Evolutionary conservation across 2,329 filamentous ascomycete species (phyloP).

Genomic region (Tolypocladium ovalisporum): DNA sequence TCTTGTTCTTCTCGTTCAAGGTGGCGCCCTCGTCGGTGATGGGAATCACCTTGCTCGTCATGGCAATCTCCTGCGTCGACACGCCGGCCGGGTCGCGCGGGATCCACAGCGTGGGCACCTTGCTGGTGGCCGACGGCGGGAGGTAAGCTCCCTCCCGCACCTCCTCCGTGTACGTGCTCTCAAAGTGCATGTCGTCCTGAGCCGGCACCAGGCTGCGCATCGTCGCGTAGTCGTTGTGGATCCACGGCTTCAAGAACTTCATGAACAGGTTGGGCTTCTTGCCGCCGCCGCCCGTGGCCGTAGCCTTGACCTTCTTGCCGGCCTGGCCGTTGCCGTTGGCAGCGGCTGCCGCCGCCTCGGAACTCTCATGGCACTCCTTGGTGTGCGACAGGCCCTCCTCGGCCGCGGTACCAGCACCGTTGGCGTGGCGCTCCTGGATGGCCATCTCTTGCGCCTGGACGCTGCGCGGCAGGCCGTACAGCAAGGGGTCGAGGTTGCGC

Average conservation of each 20-base stretch:
- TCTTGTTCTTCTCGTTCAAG: slow-evolving; percentile 52
- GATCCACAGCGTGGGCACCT: slow-evolving; percentile 61
- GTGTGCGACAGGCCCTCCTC: slow-evolving; percentile 9
- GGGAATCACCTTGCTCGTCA: slow-evolving; percentile 54
- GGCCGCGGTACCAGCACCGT: slow-evolving; percentile 14
- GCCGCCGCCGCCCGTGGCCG: slow-evolving; percentile 5
- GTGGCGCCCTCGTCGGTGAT: slow-evolving; percentile 64
- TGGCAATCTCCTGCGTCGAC: slow-evolving; percentile 57
- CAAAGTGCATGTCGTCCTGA: slow-evolving; percentile 30
- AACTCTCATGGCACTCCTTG: slow-evolving; percentile 3
- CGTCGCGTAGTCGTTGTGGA: slow-evolving; percentile 59
- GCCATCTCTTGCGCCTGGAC: slow-evolving; percentile 29
- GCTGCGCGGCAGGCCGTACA: slow-evolving; percentile 61
- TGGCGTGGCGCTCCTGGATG: slow-evolving; percentile 14
- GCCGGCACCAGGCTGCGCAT: slow-evolving; percentile 62
- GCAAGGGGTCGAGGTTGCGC: slow-evolving; percentile 57
- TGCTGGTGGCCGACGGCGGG: slow-evolving; percentile 55
- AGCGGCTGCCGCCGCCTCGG: slow-evolving; percentile 5
- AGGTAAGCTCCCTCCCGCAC: slow-evolving; percentile 58
- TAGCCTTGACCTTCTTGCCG: slow-evolving; percentile 12
- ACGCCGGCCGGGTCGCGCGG: slow-evolving; percentile 61
- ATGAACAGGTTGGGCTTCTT: slow-evolving; percentile 42
- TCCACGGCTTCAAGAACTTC: slow-evolving; percentile 65
- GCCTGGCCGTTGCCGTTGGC: slow-evolving; percentile 10
- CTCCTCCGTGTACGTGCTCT: slow-evolving; percentile 49